Conservation (phyloP, 2,329 filamentous ascomycete species). For the Dothistroma pini region DNA sequence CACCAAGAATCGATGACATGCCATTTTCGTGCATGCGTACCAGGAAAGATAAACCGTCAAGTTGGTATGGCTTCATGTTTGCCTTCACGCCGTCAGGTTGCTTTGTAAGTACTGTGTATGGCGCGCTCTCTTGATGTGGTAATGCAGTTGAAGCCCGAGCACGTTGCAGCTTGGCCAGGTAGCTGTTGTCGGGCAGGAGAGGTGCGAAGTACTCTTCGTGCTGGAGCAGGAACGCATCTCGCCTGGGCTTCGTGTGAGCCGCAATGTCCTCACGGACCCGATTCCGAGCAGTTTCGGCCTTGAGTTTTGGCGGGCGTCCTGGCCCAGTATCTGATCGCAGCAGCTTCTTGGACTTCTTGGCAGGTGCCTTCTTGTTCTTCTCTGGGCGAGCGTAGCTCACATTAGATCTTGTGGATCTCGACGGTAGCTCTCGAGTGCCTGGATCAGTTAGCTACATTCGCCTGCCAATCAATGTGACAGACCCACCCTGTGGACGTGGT, state of each 20-base stretch:
- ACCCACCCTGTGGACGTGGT: neutral
- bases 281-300: conserved; percentile 38
- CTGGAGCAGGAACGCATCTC: conserved; percentile 45
- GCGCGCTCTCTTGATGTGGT: conserved; percentile 17
- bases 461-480: neutral
- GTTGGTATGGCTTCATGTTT: conserved; percentile 51
- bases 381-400: conserved; percentile 24
- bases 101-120: conserved; percentile 40
- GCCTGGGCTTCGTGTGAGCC: conserved; percentile 41
- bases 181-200: conserved; percentile 43
- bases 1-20: conserved; percentile 46
- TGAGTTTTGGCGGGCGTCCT: conserved; percentile 1
- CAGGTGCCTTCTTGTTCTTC: conserved; percentile 18
- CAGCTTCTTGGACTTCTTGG: conserved; percentile 14
- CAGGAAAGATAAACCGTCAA: conserved; percentile 50
- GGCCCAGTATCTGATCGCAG: conserved; percentile 17
- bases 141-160: conserved; percentile 8
- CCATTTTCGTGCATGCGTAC: conserved; percentile 46
- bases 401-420: conserved; percentile 25
- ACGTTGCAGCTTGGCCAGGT: conserved; percentile 40
- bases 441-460: neutral
- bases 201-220: conserved; percentile 48
- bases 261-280: conserved; percentile 43
- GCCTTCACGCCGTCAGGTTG: conserved; percentile 48
- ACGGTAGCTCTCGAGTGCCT: conserved; percentile 24